Conservation (phyloP, 1,139 yeast species). For the Candida tetrigidarum region DNA sequence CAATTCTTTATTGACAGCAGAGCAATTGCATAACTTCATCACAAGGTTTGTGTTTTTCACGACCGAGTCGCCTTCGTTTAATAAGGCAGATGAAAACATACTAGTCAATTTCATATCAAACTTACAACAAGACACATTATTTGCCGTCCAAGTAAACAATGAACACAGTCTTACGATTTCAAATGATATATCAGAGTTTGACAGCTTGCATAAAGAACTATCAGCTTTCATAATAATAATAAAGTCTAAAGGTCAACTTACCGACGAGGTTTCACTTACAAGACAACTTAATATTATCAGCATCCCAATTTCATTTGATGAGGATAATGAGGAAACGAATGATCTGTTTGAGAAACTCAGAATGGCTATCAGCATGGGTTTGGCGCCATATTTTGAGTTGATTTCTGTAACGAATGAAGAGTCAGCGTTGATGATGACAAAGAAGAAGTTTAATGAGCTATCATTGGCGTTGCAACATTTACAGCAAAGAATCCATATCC, state of each 20-base stretch:
- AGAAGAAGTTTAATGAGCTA: conserved; percentile 71
- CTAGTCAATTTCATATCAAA: conserved; percentile 18
- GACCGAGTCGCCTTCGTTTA: neutral
- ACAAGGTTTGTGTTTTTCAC: conserved; percentile 9
- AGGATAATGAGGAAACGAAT: conserved; percentile 17
- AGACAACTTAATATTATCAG: conserved; percentile 45
- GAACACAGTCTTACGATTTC: conserved; percentile 10
- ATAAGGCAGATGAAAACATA: conserved; percentile 9
- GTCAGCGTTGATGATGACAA: conserved; percentile 38
- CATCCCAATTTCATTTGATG: conserved; percentile 26
- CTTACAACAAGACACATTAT: conserved; percentile 21
- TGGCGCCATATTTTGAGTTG: conserved; percentile 44
- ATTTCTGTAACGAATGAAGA: conserved; percentile 21
- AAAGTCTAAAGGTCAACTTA: conserved; percentile 44
- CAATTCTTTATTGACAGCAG: conserved; percentile 4
- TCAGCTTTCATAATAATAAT: conserved; percentile 36
- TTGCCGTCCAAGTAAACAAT: conserved; percentile 14
- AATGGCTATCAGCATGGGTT: conserved; percentile 53
- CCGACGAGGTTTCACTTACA: conserved; percentile 13
- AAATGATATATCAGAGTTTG: conserved; percentile 15
- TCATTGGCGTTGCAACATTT: conserved; percentile 70
- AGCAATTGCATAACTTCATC: conserved; percentile 12
- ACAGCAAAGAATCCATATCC: conserved; percentile 70
- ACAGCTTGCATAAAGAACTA: conserved; percentile 4
- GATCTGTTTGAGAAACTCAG: conserved; percentile 58